phyloP scores from a whole-genome alignment of 1,284 basidiomycete genomes.

The Spongiforma sp. region DNA sequence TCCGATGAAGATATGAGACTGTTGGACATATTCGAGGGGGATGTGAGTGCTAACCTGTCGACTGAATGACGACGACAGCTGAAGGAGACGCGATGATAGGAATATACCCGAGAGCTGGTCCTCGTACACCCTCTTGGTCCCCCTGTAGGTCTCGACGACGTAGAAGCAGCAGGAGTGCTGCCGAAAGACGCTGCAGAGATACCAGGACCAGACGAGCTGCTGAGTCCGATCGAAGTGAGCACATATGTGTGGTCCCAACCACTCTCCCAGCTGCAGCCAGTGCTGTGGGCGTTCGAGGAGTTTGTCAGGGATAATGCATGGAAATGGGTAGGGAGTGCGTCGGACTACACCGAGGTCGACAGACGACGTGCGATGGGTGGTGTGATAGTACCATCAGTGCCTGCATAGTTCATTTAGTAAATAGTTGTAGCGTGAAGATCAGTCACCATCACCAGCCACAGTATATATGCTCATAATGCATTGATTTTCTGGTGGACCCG shows the following conservation, averaged over 20 bases:
- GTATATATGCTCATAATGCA: slow-evolving; percentile 1
- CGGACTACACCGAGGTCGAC: slow-evolving; percentile 55
- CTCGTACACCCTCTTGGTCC: slow-evolving; percentile 57
- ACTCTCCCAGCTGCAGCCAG: slow-evolving; percentile 51
- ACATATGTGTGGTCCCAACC: slow-evolving; percentile 73
- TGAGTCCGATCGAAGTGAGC: slow-evolving; percentile 50
- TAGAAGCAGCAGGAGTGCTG: slow-evolving; percentile 32
- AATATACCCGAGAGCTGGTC: slow-evolving; percentile 68
- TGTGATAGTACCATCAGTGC: too few species aligned
- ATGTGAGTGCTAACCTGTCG: slow-evolving; percentile 54
- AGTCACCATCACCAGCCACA: too few species aligned
- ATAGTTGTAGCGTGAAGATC: too few species aligned
- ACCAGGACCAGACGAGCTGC: slow-evolving; percentile 41
- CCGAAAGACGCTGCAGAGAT: too few species aligned
- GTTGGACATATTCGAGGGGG: slow-evolving; percentile 82
- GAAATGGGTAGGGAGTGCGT: slow-evolving; percentile 66
- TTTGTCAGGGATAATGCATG: slow-evolving; percentile 73
- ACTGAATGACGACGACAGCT: not conserved
- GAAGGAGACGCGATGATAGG: slow-evolving; percentile 46
- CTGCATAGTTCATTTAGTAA: too few species aligned
- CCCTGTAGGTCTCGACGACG: slow-evolving; percentile 41
- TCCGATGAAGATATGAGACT: slow-evolving; percentile 58
- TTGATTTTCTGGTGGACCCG: not conserved
- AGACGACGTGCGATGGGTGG: too few species aligned
- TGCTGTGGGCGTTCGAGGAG: slow-evolving; percentile 78